phyloP scores from a whole-genome alignment of 2,329 filamentous ascomycete genomes.

The Alternaria sp. region DNA sequence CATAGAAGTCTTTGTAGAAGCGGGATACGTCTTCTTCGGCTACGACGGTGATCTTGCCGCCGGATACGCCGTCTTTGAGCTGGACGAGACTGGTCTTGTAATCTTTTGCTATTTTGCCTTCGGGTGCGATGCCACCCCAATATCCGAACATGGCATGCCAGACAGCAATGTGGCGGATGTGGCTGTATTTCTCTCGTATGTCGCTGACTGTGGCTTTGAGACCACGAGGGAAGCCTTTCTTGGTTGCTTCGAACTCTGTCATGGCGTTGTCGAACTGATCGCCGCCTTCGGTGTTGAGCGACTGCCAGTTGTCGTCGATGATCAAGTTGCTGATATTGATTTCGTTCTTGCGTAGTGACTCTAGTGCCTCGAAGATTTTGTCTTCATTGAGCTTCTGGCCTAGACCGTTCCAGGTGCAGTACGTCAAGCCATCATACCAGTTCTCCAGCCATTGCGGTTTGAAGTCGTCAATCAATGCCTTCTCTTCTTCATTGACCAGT shows the following conservation, averaged over 20 bases:
- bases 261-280: constrained; percentile 57
- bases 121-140: constrained; percentile 81
- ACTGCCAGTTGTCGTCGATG: constrained; percentile 91
- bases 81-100: constrained; percentile 75
- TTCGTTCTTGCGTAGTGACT: constrained; percentile 70
- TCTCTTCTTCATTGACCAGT: constrained; percentile 56
- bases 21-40: constrained; percentile 73
- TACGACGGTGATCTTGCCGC: constrained; percentile 74
- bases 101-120: constrained; percentile 73
- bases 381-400: constrained; percentile 82
- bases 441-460: constrained; percentile 75
- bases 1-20: constrained; percentile 92
- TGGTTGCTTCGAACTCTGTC: constrained; percentile 86
- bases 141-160: constrained; percentile 79
- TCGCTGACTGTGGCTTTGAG: constrained; percentile 72
- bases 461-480: constrained; percentile 57
- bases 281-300: constrained; percentile 54
- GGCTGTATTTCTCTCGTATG: constrained; percentile 72
- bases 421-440: constrained; percentile 92
- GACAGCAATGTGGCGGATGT: constrained; percentile 83
- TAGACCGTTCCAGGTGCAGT: constrained; percentile 96
- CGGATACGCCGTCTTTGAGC: constrained; percentile 62
- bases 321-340: constrained; percentile 86
- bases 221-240: constrained; percentile 77
- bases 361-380: constrained; percentile 77